A percentile compares a stretch with the other conserved stretches of the same genome.
phyloP scores from a whole-genome alignment of 805 yeast genomes.

The Hanseniaspora mollemarum region DNA sequence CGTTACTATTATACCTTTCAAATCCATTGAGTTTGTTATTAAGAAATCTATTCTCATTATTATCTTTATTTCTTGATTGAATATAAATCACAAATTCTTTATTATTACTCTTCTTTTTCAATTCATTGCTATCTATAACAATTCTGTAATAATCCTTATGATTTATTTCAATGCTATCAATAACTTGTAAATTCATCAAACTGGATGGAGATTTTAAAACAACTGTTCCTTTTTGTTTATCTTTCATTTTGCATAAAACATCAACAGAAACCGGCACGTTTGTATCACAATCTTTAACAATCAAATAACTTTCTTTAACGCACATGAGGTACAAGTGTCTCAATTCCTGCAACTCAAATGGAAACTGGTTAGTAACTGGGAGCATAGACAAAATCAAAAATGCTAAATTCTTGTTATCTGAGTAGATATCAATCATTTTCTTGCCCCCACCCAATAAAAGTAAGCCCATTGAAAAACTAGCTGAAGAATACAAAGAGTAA shows the following conservation, averaged over 20 bases:
- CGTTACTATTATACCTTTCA: conserved; percentile 2
- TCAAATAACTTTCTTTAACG: conserved; percentile 69
- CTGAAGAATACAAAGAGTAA: conserved; percentile 66
- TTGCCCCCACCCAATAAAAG: conserved; percentile 89
- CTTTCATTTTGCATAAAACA: conserved; percentile 33
- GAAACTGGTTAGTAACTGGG: conserved; percentile 35
- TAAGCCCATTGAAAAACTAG: conserved; percentile 75
- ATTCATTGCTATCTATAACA: conserved; percentile 23
- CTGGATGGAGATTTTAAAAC: conserved; percentile 50
- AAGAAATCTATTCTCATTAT: conserved; percentile 14
- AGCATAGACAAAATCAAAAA: conserved; percentile 58
- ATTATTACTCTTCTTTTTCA: neutral
- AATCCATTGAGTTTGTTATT: neutral
- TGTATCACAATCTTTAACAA: conserved; percentile 57
- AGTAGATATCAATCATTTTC: conserved; percentile 55
- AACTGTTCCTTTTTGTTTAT: conserved; percentile 28
- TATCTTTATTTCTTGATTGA: neutral
- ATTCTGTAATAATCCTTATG: conserved; percentile 44
- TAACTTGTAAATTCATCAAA: conserved; percentile 47
- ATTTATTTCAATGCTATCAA: conserved; percentile 38
- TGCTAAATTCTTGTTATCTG: conserved; percentile 32
- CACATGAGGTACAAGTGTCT: conserved; percentile 86
- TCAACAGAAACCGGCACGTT: conserved; percentile 39
- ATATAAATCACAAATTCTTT: neutral
- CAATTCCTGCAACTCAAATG: conserved; percentile 64